Evolutionary conservation across 2,329 filamentous ascomycete genomes (phyloP).

Genomic region (Colletotrichum nymphaeae): DNA sequence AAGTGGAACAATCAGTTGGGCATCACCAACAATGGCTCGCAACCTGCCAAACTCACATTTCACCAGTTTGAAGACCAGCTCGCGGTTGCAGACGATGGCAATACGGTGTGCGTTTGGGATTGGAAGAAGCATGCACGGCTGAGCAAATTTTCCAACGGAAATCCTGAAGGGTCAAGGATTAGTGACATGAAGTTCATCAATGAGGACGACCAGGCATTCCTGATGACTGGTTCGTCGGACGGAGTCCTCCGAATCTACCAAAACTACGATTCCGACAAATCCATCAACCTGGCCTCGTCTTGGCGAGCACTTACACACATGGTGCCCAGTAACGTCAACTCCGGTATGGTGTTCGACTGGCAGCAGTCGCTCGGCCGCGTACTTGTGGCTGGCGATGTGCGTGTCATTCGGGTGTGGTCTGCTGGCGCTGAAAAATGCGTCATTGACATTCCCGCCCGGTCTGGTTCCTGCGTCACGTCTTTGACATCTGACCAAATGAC

Average conservation of each 20-base stretch:
- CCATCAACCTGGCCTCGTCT: slow-evolving; percentile 86
- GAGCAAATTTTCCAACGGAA: slow-evolving; percentile 92
- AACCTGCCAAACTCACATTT: slow-evolving; percentile 93
- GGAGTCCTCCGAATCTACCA: slow-evolving; percentile 94
- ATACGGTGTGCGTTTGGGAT: slow-evolving; percentile 93
- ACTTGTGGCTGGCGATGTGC: slow-evolving; percentile 95
- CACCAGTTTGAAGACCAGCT: slow-evolving; percentile 98
- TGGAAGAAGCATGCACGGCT: slow-evolving; percentile 83
- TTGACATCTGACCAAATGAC: slow-evolving; percentile 98
- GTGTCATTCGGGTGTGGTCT: slow-evolving; percentile 96
- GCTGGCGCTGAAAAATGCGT: slow-evolving; percentile 92
- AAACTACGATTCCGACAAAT: slow-evolving; percentile 83
- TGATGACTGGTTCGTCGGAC: slow-evolving; percentile 96
- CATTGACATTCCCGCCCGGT: slow-evolving; percentile 93
- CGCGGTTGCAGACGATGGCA: slow-evolving; percentile 91
- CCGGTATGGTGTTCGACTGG: slow-evolving; percentile 98
- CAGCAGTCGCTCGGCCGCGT: slow-evolving; percentile 96
- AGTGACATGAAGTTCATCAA: slow-evolving; percentile 98
- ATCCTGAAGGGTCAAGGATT: slow-evolving; percentile 89
- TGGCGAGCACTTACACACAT: slow-evolving; percentile 95
- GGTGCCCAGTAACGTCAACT: slow-evolving; percentile 92
- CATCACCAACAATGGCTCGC: slow-evolving; percentile 88
- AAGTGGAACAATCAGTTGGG: slow-evolving; percentile 88
- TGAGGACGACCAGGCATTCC: slow-evolving; percentile 93
- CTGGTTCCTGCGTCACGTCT: slow-evolving; percentile 94